These are phyloP conservation scores for Cenchrus purpureus DNA, from an alignment of 176 grass and related monocot species.

Conservation along the genomic window DNA sequence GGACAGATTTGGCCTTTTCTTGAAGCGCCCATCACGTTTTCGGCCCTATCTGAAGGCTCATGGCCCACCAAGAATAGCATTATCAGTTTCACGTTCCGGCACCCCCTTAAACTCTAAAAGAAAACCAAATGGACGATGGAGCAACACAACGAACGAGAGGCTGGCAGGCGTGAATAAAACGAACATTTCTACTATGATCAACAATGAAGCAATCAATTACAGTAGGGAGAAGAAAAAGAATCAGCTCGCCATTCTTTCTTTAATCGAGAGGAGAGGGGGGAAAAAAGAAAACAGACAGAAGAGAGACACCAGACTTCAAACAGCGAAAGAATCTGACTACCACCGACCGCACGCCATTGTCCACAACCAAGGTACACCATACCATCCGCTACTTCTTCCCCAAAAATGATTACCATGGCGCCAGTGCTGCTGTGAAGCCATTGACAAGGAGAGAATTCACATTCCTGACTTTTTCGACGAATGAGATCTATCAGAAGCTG, in stretches of 20 bases:
- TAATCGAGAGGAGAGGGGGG: conserved; percentile 20
- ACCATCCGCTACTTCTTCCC: conserved; percentile 21
- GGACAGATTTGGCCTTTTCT: conserved; percentile 35
- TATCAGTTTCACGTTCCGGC: neutral
- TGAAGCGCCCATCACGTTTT: neutral
- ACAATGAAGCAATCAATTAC: conserved; percentile 79
- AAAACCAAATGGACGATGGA: too few species aligned
- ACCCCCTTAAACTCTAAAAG: neutral
- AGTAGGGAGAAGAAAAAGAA: conserved; percentile 54
- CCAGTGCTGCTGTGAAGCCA: conserved; percentile 31
- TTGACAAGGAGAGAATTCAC: conserved; percentile 37
- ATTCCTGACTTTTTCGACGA: conserved; percentile 5
- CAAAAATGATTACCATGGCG: conserved; percentile 47
- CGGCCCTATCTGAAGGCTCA: neutral
- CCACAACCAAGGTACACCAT: conserved; percentile 38
- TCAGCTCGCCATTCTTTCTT: conserved; percentile 59
- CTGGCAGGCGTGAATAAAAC: conserved; percentile 28
- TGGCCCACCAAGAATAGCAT: neutral
- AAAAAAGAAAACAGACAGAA: conserved; percentile 32
- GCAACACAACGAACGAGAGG: neutral
- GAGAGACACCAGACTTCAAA: conserved; percentile 19
- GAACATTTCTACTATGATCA: conserved; percentile 57
- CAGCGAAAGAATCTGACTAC: conserved; percentile 20
- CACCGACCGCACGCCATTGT: conserved; percentile 22
- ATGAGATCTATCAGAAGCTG: conserved; percentile 35